Evolutionary conservation across 2,329 filamentous ascomycete genomes (phyloP).

Genomic region (Ceratocystis ficicola): DNA sequence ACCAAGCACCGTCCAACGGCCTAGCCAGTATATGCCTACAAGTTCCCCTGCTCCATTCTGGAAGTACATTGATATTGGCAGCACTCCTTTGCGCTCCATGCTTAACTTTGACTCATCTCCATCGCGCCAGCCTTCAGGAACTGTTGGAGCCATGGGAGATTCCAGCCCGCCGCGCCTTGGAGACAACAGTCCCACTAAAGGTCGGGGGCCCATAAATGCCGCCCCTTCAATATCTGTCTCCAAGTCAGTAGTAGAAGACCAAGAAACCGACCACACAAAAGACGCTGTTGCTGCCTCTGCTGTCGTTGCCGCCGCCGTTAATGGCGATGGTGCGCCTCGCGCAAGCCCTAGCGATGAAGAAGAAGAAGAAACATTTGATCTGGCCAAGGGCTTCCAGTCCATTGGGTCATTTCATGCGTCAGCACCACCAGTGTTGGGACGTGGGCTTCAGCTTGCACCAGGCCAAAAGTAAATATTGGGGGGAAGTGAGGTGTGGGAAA

Average conservation of each 20-base stretch:
- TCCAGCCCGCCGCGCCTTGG: constrained; percentile 14
- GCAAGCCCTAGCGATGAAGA: constrained; percentile 31
- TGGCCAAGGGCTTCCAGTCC: constrained; percentile 53
- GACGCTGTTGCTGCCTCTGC: constrained; percentile 19
- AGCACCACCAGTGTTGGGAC: constrained; percentile 29
- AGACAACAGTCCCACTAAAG: constrained; percentile 23
- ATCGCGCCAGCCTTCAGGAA: constrained; percentile 34
- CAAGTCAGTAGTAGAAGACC: constrained; percentile 27
- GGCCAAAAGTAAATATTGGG: constrained; percentile 2
- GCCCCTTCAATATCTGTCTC: constrained; percentile 13
- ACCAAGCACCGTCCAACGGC: constrained; percentile 66
- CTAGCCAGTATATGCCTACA: constrained; percentile 75
- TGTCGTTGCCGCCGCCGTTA: constrained; percentile 23
- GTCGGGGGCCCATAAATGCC: constrained; percentile 23
- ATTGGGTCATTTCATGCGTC: constrained; percentile 52
- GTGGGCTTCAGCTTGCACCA: constrained; percentile 28
- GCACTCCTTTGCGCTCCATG: constrained; percentile 50
- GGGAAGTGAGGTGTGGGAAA: not conserved
- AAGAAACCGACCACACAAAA: constrained; percentile 27
- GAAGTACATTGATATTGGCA: constrained; percentile 69
- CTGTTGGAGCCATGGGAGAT: not conserved
- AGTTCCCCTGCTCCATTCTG: constrained; percentile 79
- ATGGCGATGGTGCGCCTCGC: constrained; percentile 6
- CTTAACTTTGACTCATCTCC: constrained; percentile 47
- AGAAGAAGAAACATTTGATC: constrained; percentile 45